Evolutionary conservation across 1,139 yeast species (phyloP).

Genomic region (Candida gigantensis): DNA sequence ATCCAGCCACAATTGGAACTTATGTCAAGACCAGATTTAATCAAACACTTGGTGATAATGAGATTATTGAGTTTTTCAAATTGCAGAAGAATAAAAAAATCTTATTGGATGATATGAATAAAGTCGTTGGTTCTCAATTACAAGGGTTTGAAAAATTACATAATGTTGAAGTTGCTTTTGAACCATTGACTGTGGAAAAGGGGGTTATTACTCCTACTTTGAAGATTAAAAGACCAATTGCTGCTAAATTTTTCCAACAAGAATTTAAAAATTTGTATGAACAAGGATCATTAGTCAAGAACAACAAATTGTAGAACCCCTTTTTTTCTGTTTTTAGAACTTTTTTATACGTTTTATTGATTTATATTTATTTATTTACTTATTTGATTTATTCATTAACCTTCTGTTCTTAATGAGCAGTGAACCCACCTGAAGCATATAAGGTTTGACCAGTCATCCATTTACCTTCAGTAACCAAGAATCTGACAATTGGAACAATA

Average conservation of each 20-base stretch:
- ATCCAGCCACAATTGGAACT: conserved; percentile 21
- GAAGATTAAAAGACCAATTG: conserved; percentile 66
- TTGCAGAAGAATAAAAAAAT: conserved; percentile 27
- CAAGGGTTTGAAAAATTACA: conserved; percentile 65
- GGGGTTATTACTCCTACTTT: conserved; percentile 75
- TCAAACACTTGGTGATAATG: conserved; percentile 19
- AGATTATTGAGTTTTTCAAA: conserved; percentile 29
- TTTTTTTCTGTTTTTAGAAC: background rate
- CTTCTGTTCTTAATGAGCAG: conserved; percentile 41
- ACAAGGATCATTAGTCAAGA: conserved; percentile 48
- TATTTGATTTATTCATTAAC: background rate
- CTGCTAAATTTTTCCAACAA: conserved; percentile 50
- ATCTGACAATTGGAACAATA: conserved; percentile 62
- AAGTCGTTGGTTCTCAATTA: conserved; percentile 24
- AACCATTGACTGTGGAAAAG: conserved; percentile 65
- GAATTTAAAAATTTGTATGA: conserved; percentile 56
- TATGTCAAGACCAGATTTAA: conserved; percentile 21
- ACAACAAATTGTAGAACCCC: background rate
- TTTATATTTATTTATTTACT: background rate
- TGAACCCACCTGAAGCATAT: conserved; percentile 65
- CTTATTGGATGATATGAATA: conserved; percentile 31
- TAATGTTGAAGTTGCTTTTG: conserved; percentile 58
- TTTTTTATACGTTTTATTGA: background rate
- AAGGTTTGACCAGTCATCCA: conserved; percentile 75
- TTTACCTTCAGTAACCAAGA: conserved; percentile 63